phyloP scores from a whole-genome alignment of 2,329 filamentous ascomycete genomes.

The Zymoseptoria crescenta region DNA sequence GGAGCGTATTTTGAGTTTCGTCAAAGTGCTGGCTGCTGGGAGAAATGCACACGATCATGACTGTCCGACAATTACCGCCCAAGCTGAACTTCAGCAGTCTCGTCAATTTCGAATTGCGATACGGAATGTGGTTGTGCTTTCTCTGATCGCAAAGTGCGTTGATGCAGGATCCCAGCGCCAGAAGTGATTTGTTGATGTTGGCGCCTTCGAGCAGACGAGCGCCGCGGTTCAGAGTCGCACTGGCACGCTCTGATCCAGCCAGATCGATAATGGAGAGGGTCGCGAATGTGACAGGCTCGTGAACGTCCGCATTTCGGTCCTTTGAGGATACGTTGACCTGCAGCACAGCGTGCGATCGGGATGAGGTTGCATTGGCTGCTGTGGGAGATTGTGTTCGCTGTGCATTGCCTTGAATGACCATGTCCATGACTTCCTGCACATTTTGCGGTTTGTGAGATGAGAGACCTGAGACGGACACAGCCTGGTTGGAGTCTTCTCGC shows the following conservation, averaged over 20 bases:
- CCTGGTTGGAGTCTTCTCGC: conserved; percentile 87
- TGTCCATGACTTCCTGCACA: conserved; percentile 97
- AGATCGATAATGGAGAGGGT: conserved; percentile 97
- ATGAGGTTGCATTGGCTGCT: conserved; percentile 94
- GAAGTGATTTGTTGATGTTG: conserved; percentile 97
- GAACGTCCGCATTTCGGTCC: conserved; percentile 83
- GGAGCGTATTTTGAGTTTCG: conserved; percentile 94
- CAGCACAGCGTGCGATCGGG: conserved; percentile 89
- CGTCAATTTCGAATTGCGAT: conserved; percentile 95
- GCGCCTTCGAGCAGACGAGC: conserved; percentile 87
- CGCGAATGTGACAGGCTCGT: conserved; percentile 95
- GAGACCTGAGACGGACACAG: conserved; percentile 82
- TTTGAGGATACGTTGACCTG: conserved; percentile 96
- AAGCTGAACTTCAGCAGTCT: conserved; percentile 93
- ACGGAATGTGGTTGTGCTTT: conserved; percentile 89
- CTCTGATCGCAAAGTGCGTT: conserved; percentile 92
- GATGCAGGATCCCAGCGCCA: conserved; percentile 93
- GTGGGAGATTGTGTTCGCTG: conserved; percentile 94
- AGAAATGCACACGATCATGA: conserved; percentile 99
- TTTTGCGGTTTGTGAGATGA: conserved; percentile 86
- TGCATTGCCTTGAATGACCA: conserved; percentile 92
- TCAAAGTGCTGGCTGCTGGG: conserved; percentile 95
- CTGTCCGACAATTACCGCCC: conserved; percentile 95
- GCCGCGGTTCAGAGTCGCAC: conserved; percentile 91
- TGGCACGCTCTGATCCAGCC: conserved; percentile 90